phyloP scores from a whole-genome alignment of 306 rosid species.

The Myrica gale region DNA sequence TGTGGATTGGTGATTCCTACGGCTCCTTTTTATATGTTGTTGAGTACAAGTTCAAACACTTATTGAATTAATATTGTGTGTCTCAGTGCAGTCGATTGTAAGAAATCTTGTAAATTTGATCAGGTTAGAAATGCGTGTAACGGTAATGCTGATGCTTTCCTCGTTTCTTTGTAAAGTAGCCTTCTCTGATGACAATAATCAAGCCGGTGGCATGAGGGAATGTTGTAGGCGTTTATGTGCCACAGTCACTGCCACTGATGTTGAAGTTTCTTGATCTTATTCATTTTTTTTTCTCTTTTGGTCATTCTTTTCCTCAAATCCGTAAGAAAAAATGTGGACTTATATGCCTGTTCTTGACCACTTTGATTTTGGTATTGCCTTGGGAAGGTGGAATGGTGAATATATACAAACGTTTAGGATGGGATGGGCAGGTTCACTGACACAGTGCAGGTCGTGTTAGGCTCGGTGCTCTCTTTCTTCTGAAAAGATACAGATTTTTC shows the following conservation, averaged over 20 bases:
- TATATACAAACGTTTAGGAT: too few relatives aligned
- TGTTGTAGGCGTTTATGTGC: conserved; percentile 4
- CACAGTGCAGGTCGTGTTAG: too few relatives aligned
- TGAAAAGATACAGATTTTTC: accelerated
- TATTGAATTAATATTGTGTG: conserved; percentile 25
- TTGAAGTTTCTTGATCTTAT: background rate
- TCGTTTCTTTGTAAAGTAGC: conserved; percentile 15
- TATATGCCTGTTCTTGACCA: too few relatives aligned
- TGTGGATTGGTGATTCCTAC: conserved; percentile 24
- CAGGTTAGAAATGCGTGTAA: conserved; percentile 23
- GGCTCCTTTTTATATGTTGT: conserved; percentile 30
- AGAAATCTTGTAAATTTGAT: conserved; percentile 36
- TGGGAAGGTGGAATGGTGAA: too few relatives aligned
- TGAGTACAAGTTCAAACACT: conserved; percentile 14
- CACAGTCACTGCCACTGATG: too few relatives aligned
- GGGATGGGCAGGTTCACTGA: too few relatives aligned
- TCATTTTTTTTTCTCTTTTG: background rate
- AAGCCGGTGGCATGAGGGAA: conserved; percentile 10
- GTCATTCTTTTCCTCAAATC: background rate
- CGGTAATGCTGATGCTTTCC: conserved; percentile 20
- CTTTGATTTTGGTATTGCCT: too few relatives aligned
- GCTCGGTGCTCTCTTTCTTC: too few relatives aligned
- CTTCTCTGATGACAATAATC: background rate
- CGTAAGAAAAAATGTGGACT: too few relatives aligned
- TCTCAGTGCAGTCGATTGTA: conserved; percentile 40